A percentile compares a stretch with the other conserved stretches of the same genome.
phyloP scores from a whole-genome alignment of 2,329 filamentous ascomycete species.

The Botrytis cinerea region DNA sequence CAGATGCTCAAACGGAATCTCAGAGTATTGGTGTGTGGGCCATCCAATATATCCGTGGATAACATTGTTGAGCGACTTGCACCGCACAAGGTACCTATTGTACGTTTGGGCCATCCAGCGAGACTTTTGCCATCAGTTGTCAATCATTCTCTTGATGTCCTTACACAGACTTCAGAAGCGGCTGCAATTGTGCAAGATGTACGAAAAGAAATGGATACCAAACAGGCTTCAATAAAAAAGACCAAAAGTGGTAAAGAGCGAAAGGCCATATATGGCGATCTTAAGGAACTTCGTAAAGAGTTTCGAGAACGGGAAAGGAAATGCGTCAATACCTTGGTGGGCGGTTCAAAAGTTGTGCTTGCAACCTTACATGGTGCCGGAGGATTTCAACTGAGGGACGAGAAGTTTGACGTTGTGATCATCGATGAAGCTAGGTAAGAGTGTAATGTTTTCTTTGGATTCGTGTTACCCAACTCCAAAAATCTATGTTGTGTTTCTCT shows the following conservation, averaged over 20 bases:
- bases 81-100: conserved; percentile 79
- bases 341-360: conserved; percentile 81
- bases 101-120: conserved; percentile 90
- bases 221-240: conserved; percentile 86
- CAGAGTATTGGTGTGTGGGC: conserved; percentile 88
- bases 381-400: conserved; percentile 75
- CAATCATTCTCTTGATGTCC: conserved; percentile 84
- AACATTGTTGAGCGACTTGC: conserved; percentile 94
- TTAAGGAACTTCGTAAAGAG: conserved; percentile 84
- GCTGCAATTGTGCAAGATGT: conserved; percentile 89
- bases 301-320: conserved; percentile 81
- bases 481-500: background rate
- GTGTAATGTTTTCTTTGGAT: background rate
- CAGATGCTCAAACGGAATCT: conserved; percentile 75
- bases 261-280: conserved; percentile 77
- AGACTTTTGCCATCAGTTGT: conserved; percentile 85
- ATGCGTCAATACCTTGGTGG: conserved; percentile 76
- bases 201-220: conserved; percentile 87
- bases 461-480: background rate
- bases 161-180: conserved; percentile 88
- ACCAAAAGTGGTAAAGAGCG: conserved; percentile 79
- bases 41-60: conserved; percentile 96
- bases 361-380: conserved; percentile 92
- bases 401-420: conserved; percentile 89
- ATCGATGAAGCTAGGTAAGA: conserved; percentile 80